Conservation (phyloP, 2,329 filamentous ascomycete species). For the Gyromitra esculenta region DNA sequence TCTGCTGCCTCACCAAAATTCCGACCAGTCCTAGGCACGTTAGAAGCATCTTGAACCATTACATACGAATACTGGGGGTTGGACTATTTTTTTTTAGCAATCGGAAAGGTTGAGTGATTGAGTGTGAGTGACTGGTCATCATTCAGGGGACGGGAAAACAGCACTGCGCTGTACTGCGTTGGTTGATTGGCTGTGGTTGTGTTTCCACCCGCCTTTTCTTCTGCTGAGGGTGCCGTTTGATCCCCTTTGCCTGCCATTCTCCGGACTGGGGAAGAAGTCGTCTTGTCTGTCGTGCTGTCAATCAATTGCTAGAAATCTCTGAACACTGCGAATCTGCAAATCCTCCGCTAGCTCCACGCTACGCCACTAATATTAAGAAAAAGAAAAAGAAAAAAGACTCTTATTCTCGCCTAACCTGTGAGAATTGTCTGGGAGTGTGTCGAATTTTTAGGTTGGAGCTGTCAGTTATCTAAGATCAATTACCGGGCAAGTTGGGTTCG, state of each 20-base stretch:
- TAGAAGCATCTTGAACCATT: conserved; percentile 18
- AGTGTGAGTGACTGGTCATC: conserved; percentile 39
- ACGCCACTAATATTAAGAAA: conserved; percentile 15
- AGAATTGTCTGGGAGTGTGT: conserved; percentile 15
- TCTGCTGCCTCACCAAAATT: conserved; percentile 15
- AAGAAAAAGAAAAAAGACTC: too few species aligned
- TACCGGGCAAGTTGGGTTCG: conserved; percentile 22
- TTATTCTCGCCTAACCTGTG: conserved; percentile 6
- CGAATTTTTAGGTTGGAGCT: neutral
- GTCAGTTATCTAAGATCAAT: conserved; percentile 15
- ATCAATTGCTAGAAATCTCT: conserved; percentile 38
- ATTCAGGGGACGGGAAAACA: conserved; percentile 21
- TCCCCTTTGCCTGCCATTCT: conserved; percentile 7
- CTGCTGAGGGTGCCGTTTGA: conserved; percentile 10
- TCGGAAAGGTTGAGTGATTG: conserved; percentile 31
- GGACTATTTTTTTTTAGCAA: conserved; percentile 29
- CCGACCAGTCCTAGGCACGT: conserved; percentile 11
- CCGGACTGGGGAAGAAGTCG: conserved; percentile 5
- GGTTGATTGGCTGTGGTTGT: conserved; percentile 27
- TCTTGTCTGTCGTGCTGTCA: conserved; percentile 42
- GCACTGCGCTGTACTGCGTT: conserved; percentile 35
- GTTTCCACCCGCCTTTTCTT: conserved; percentile 25
- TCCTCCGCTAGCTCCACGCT: conserved; percentile 36
- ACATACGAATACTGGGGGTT: conserved; percentile 10
- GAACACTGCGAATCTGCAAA: conserved; percentile 27